Evolutionary conservation across 164 flowering plant species (phyloP).

Genomic region (Umbilicus rupestris): DNA sequence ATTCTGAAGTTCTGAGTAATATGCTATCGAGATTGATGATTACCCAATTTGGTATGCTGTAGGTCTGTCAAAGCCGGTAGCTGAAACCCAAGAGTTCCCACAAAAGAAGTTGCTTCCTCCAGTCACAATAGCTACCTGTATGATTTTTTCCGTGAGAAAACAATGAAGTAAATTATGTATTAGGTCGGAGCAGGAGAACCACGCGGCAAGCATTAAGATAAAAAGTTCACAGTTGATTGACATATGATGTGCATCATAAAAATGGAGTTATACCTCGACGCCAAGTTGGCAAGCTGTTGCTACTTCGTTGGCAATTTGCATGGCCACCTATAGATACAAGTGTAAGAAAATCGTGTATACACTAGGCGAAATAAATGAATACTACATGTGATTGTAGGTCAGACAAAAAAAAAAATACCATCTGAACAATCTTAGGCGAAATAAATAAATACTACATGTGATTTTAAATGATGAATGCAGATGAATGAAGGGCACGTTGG

Average conservation of each 20-base stretch:
- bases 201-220: not conserved
- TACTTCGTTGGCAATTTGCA: conserved; percentile 82
- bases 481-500: not conserved
- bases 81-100: conserved; percentile 72
- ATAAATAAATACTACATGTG: not conserved
- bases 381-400: not conserved
- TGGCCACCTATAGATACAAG: conserved; percentile 43
- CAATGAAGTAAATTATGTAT: not conserved
- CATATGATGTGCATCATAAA: not conserved
- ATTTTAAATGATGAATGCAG: not conserved
- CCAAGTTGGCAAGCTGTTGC: conserved; percentile 66
- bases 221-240: too few species aligned
- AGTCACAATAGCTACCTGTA: conserved; percentile 84
- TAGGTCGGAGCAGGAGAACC: not conserved
- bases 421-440: not conserved
- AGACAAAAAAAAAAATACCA: not conserved
- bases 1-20: too few species aligned
- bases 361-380: not conserved
- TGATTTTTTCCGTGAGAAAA: not conserved
- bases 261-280: conserved; percentile 50
- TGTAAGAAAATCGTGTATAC: conserved; percentile 11
- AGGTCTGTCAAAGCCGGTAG: conserved; percentile 73
- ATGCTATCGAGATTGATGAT: too few species aligned
- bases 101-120: conserved; percentile 94
- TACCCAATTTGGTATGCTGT: conserved; percentile 90